Conservation (phyloP, 306 rosid genomes). For the Rosa lucieae region DNA sequence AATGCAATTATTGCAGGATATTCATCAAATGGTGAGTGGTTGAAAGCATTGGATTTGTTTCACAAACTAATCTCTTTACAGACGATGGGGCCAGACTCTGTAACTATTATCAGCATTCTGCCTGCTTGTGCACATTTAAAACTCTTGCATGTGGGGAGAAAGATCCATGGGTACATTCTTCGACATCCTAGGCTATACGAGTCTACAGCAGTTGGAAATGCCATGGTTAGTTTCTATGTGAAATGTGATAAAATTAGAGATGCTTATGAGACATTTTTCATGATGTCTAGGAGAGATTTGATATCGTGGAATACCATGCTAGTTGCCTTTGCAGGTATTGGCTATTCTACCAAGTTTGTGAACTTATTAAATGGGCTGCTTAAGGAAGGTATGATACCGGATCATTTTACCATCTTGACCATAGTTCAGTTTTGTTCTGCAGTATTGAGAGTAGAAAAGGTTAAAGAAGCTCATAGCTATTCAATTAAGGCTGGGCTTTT, state of each 20-base stretch:
- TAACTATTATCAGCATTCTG: conserved; percentile 71
- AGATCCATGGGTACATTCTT: conserved; percentile 65
- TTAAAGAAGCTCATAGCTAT: conserved; percentile 75
- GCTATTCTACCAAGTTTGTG: conserved; percentile 42
- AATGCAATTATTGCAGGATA: conserved; percentile 80
- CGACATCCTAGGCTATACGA: conserved; percentile 46
- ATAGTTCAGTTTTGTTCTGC: conserved; percentile 55
- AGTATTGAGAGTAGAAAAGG: conserved; percentile 44
- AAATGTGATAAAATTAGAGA: conserved; percentile 49
- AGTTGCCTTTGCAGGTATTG: conserved; percentile 55
- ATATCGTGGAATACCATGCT: conserved; percentile 95
- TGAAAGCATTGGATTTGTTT: conserved; percentile 65
- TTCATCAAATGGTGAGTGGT: conserved; percentile 64
- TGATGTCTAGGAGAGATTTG: conserved; percentile 63
- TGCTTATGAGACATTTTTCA: conserved; percentile 52
- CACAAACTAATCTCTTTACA: conserved; percentile 41
- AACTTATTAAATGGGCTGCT: conserved; percentile 56
- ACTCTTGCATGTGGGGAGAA: conserved; percentile 53
- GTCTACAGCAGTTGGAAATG: conserved; percentile 66
- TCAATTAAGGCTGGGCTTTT: conserved; percentile 58
- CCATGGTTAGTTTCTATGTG: conserved; percentile 73
- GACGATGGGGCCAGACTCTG: conserved; percentile 53
- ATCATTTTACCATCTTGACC: conserved; percentile 59
- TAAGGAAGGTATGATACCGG: conserved; percentile 54
- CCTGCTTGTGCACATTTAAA: conserved; percentile 62